Evolutionary conservation across 2,329 filamentous ascomycete species (phyloP), one percentile per base, ranked within the genome.

Genomic region (Coniosporium tulheliwenetii): DNA sequence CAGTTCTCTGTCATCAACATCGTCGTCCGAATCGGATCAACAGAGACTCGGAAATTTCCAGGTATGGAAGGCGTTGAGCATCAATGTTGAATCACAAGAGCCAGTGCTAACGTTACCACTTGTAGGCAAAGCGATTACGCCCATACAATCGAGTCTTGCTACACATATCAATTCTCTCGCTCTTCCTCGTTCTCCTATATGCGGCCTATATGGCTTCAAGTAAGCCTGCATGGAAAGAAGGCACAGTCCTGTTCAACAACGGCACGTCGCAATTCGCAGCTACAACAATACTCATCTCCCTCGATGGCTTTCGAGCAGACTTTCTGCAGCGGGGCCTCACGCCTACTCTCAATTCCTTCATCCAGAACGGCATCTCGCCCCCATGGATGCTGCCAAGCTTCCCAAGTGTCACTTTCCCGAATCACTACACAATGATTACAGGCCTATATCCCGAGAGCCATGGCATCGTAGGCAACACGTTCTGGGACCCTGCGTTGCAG

Each of bases 241-340:
- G 19, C 19, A 26, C 19, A 26, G 19, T 7, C 7, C 19, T 37
- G 12, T 12, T 19, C 8, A 78, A 70, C 12, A 98, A 98, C 57
- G 91, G 91, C 41, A 93, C 86, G 0, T 82, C 86, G 2, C 64
- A 85, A 4, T 98, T 96, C 56, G 81, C 78, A 8, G 86, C 87
- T 1, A 98, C 91, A 0, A 95, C 91, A 1, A 81, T 98, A 44
- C 69, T 96, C 41, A 83, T 98, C 55, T 95, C 87, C 37, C 71
- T 98, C 13, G 91, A 98, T 60, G 91, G 91, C 3, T 96, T 98
- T 64, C 80, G 91, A 12, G 89, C 91, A 14, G 91, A 96, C 57
- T 96, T 95, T 53, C 67, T 98, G 34, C 75, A 81, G 47, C 78
- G 86, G 10, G 81, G 79, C 1, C 63, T 96, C 30, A 95, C 89